Evolutionary conservation across 257 asterid genomes (phyloP), one percentile per base, ranked within the genome.

Genomic region (Gentiana dahurica): DNA sequence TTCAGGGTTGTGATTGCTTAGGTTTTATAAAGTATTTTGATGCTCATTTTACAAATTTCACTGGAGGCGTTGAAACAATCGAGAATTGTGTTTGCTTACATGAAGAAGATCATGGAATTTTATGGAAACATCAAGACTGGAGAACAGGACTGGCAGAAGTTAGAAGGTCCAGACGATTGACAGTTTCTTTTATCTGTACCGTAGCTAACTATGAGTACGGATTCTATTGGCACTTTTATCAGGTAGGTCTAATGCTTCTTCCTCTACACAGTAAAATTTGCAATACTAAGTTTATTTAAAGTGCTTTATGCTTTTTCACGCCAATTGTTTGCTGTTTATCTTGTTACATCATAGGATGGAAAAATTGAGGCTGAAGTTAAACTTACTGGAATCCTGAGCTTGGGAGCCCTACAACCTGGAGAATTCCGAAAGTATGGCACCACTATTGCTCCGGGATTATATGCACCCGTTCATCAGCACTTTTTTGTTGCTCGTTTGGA

Each of bases 51-150:
- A 80, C 87, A 12, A 92, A 87, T 74, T 92, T 81, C 65, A 87
- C 95, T 5, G 98, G 98, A 65, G 98, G 98, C 37, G 94, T 92
- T 11, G 98, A 92, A 64, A 85, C 98, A 34, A 83, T 70, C 57
- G 93, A 92, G 70, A 92, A 92, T 70, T 92, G 94, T 70, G 98
- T 92, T 44, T 92, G 98, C 71, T 73, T 92, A 83, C 97, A 92
- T 59, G 98, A 92, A 65, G 98, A 92, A 72, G 98, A 92, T 74
- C 75, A 85, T 54, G 98, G 98, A 68, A 81, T 92, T 62, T 78
- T 92, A 51, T 92, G 98, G 98, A 92, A 92, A 79, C 98, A 92
- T 80, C 97, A 92, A 60, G 98, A 92, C 55, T 92, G 98, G 98
- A 85, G 98, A 75, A 87, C 95, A 55, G 97, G 95, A 65, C 60